phyloP scores from a whole-genome alignment of 1,284 basidiomycete species.

The Microbotryum intermedium region DNA sequence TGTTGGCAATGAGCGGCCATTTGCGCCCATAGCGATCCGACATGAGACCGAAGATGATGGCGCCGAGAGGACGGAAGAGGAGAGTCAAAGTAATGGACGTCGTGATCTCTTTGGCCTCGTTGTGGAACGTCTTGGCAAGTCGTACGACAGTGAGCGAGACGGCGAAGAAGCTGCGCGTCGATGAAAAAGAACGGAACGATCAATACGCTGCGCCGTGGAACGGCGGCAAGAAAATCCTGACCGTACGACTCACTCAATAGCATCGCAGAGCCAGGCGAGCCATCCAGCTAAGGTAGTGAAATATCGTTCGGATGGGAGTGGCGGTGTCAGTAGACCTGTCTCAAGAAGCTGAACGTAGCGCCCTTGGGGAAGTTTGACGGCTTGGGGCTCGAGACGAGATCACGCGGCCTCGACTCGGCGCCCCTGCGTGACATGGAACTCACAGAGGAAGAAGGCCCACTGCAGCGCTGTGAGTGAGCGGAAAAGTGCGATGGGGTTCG shows the following conservation, averaged over 20 bases:
- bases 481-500: not conserved
- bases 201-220: not conserved
- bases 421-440: not conserved
- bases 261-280: slow-evolving; percentile 52
- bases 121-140: slow-evolving; percentile 44
- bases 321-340: no score
- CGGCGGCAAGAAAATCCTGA: not conserved
- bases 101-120: slow-evolving; percentile 29
- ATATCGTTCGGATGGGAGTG: slow-evolving; percentile 45
- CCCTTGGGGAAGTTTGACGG: no score
- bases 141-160: slow-evolving; percentile 62
- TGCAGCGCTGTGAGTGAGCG: not conserved
- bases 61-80: slow-evolving; percentile 78
- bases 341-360: no score
- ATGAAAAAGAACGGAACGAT: not conserved
- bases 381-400: no score
- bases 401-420: no score
- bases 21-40: slow-evolving; percentile 39
- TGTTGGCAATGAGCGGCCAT: slow-evolving; percentile 78
- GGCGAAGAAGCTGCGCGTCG: slow-evolving; percentile 57
- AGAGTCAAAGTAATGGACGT: slow-evolving; percentile 80
- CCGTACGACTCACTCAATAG: slow-evolving; percentile 33
- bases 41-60: slow-evolving; percentile 58
- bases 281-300: slow-evolving; percentile 48
- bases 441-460: not conserved